Evolutionary conservation across 169 alveolate genomes (phyloP), one percentile per base, ranked within the genome.

Genomic region (Plasmodium gonderi): DNA sequence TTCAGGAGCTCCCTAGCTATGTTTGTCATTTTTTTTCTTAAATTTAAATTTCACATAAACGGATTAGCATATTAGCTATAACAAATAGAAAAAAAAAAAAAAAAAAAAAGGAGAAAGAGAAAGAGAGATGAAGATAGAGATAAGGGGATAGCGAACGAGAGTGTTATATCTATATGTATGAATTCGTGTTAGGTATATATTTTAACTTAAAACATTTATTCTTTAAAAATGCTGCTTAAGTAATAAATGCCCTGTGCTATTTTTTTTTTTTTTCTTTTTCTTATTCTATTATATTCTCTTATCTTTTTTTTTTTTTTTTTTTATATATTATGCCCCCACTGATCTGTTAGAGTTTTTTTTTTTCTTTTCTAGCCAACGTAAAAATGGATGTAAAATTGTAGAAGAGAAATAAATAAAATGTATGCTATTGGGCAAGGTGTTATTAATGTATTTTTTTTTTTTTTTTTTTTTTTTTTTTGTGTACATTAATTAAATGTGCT

Each of bases 1-100:
- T 96, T 96, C 51, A 96, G 85, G 5, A 96, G 95, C 68, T 96
- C 97, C 29, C 95, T 91, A 40, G 97, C 97, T 54, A 96, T 95
- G 87, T 93, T 91, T 79, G 96, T 68, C 97, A 95, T 95, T 33
- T 90, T 31, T 54, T 7, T 23, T 68, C 47, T 40, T 38, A 9
- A 42, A 42, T 42, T 6, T 42, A 42, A 42, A 17, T n/a, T 14
- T 5, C 17, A 3, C 23, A 14, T 17, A 51, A 6, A 17, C 1
- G 68, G 2, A 14, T 51, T 20, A 17, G 31, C 7, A 20, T 17
- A 51, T 74, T 80, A 40, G 44, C 38, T 67, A 64, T 14, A 3
- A 11, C 9, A 20, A 33, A 23, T 1, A 80, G 38, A 45, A 31
- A 20, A 76, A 44, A 60, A 67, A 38, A 69, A 7, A 85, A 85